phyloP scores from a whole-genome alignment of 371 early-diverging fungal species.

The Nematocida sp. region DNA sequence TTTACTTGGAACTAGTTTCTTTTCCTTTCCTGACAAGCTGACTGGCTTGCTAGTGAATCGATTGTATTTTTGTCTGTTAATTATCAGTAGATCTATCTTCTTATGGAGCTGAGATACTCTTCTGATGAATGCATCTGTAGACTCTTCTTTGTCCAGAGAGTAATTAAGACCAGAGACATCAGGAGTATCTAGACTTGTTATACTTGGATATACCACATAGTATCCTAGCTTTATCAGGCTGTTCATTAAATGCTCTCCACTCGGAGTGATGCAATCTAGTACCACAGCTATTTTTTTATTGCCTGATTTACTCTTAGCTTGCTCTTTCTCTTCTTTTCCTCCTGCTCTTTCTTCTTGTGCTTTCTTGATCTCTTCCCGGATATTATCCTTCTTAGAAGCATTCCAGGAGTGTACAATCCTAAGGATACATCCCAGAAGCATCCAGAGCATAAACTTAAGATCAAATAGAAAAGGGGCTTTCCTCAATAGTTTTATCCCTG shows the following conservation, averaged over 20 bases:
- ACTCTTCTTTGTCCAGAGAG: constrained; percentile 30
- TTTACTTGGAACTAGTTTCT: constrained; percentile 32
- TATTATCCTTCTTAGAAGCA: not conserved
- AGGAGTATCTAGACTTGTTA: not conserved
- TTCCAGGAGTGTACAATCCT: no score
- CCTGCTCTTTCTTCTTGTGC: not conserved
- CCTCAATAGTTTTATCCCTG: not conserved
- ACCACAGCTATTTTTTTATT: constrained; percentile 17
- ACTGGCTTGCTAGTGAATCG: not conserved
- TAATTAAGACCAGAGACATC: not conserved
- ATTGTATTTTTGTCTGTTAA: constrained; percentile 1
- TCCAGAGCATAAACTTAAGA: constrained; percentile 13
- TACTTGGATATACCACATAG: constrained; percentile 20
- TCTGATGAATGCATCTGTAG: constrained; percentile 31
- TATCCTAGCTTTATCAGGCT: constrained; percentile 8
- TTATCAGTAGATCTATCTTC: constrained; percentile 26
- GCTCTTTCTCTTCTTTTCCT: not conserved
- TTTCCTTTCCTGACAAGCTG: constrained; percentile 17
- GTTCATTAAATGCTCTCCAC: not conserved
- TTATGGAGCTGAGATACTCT: not conserved
- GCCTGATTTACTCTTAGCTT: no score
- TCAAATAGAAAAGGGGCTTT: constrained; percentile 22
- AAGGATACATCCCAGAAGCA: no score
- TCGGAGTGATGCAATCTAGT: not conserved
- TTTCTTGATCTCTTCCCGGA: not conserved